phyloP scores from a whole-genome alignment of 73 alveolate genomes.

The Stentor coeruleus region DNA sequence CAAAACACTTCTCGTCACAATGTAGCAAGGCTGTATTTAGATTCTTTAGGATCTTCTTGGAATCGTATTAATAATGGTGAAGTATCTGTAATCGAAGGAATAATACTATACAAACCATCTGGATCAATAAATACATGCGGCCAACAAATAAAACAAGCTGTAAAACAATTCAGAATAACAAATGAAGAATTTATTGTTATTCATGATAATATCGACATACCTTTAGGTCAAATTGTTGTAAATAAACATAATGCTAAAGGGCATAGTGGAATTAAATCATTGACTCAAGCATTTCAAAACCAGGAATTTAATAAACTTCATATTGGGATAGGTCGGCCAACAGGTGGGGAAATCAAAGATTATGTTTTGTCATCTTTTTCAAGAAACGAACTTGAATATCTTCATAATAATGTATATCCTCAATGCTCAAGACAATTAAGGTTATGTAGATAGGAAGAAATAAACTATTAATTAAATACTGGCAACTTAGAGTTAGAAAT shows the following conservation, averaged over 20 bases:
- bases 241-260: background rate
- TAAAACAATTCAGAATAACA: background rate
- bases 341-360: background rate
- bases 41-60: background rate
- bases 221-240: background rate
- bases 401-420: too few relatives aligned
- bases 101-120: background rate
- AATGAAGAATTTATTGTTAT: background rate
- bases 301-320: background rate
- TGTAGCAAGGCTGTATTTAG: slow-evolving; percentile 17
- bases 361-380: background rate
- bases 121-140: slow-evolving; percentile 1
- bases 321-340: slow-evolving; percentile 9
- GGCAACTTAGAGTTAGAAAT: too few relatives aligned
- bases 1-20: background rate
- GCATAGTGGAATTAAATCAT: slow-evolving; percentile 10
- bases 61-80: background rate
- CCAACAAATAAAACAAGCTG: background rate
- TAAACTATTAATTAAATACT: too few relatives aligned
- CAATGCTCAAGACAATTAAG: too few relatives aligned
- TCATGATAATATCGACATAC: background rate
- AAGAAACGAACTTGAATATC: background rate
- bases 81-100: background rate
- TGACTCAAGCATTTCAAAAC: background rate
- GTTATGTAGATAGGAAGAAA: too few relatives aligned